A percentile compares a stretch with the other conserved stretches of the same genome.
These are phyloP conservation scores for Paraphoma sp. DNA, from an alignment of 2,329 filamentous ascomycete species.

Conservation along the genomic window DNA sequence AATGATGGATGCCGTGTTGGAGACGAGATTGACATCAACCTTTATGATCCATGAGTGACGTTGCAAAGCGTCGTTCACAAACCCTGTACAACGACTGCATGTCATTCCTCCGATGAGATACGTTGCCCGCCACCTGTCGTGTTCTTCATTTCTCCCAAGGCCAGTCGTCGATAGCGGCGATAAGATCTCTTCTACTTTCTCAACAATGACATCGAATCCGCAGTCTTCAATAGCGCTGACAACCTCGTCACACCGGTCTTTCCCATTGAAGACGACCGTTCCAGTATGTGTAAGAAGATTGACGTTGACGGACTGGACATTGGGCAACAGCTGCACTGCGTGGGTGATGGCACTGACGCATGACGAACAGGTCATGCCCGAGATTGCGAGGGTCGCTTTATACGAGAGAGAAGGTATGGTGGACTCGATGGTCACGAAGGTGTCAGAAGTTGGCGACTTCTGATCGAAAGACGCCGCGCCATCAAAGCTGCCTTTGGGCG, in stretches of 20 bases:
- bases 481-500: slow-evolving; percentile 19
- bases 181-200: slow-evolving; percentile 35
- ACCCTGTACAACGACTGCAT: slow-evolving; percentile 62
- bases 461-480: slow-evolving; percentile 12
- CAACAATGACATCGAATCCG: slow-evolving; percentile 51
- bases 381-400: slow-evolving; percentile 57
- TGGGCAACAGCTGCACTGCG: slow-evolving; percentile 56
- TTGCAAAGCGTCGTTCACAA: slow-evolving; percentile 56
- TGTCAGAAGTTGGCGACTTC: slow-evolving; percentile 15
- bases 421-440: slow-evolving; percentile 26
- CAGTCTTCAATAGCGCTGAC: slow-evolving; percentile 59
- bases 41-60: slow-evolving; percentile 54
- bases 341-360: slow-evolving; percentile 61
- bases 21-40: slow-evolving; percentile 59
- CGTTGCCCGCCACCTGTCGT: slow-evolving; percentile 49
- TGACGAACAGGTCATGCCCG: slow-evolving; percentile 67
- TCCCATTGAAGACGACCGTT: slow-evolving; percentile 57
- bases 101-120: slow-evolving; percentile 65
- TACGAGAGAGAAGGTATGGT: slow-evolving; percentile 9
- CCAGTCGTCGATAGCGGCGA: background rate
- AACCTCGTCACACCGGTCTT: slow-evolving; percentile 52
- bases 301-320: slow-evolving; percentile 56
- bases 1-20: slow-evolving; percentile 57
- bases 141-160: slow-evolving; percentile 5
- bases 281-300: slow-evolving; percentile 61